Evolutionary conservation across 805 yeast genomes (phyloP).

Genomic region (Kodamaea restingae): DNA sequence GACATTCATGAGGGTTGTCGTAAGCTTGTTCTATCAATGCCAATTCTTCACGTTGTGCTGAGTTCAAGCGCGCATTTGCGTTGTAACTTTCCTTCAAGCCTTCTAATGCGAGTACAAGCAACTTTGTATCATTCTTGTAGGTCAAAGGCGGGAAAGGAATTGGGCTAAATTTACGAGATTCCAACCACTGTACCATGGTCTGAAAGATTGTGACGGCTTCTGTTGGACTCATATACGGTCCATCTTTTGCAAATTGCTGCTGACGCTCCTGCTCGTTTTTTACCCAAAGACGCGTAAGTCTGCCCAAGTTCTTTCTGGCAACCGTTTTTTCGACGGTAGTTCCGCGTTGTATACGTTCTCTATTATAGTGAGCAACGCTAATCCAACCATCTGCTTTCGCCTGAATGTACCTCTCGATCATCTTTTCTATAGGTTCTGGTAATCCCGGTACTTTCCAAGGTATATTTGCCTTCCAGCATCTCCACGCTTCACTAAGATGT

Average conservation of each 20-base stretch:
- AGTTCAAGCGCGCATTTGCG: slow-evolving; percentile 68
- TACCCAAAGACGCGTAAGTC: slow-evolving; percentile 88
- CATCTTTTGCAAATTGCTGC: slow-evolving; percentile 69
- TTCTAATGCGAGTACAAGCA: slow-evolving; percentile 85
- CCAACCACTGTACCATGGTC: slow-evolving; percentile 90
- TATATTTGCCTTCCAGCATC: slow-evolving; percentile 98
- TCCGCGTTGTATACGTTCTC: slow-evolving; percentile 87
- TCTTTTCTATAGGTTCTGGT: slow-evolving; percentile 83
- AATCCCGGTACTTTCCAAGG: slow-evolving; percentile 98
- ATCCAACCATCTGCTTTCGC: slow-evolving; percentile 98
- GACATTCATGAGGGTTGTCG: slow-evolving; percentile 92
- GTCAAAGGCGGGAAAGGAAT: slow-evolving; percentile 92
- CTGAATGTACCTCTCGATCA: slow-evolving; percentile 83
- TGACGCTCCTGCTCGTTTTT: slow-evolving; percentile 91
- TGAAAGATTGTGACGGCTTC: slow-evolving; percentile 86
- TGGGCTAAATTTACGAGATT: slow-evolving; percentile 74
- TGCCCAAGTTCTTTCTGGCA: slow-evolving; percentile 87
- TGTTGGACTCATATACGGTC: slow-evolving; percentile 80
- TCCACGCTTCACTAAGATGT: slow-evolving; percentile 97
- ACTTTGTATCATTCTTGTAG: slow-evolving; percentile 89
- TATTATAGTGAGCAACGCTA: slow-evolving; percentile 84
- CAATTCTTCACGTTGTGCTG: slow-evolving; percentile 86
- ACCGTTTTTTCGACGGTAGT: slow-evolving; percentile 91
- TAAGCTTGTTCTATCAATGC: slow-evolving; percentile 94
- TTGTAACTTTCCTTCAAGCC: slow-evolving; percentile 73